These are phyloP conservation scores for Ophiosphaerella korrae DNA, from an alignment of 2,329 filamentous ascomycete species.

Conservation along the genomic window DNA sequence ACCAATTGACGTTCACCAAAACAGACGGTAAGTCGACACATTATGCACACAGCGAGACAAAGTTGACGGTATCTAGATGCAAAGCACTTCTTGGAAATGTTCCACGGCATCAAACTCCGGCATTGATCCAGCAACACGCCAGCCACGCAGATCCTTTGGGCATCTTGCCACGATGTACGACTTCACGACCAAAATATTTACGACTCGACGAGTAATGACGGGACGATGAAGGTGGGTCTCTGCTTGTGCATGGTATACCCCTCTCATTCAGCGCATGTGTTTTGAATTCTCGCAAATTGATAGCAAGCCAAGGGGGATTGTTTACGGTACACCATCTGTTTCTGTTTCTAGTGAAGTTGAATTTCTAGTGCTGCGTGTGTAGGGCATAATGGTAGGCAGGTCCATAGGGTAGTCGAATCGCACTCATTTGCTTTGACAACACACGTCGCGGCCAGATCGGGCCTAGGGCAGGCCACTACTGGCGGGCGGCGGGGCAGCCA, in stretches of 20 bases:
- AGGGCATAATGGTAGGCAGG: not conserved
- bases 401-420: too few relatives aligned
- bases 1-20: constrained; percentile 41
- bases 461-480: constrained; percentile 8
- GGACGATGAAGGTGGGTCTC: constrained; percentile 28
- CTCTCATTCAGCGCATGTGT: constrained; percentile 20
- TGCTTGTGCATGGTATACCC: constrained; percentile 44
- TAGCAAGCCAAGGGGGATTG: not conserved
- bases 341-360: not conserved
- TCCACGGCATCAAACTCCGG: constrained; percentile 34
- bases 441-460: constrained; percentile 9
- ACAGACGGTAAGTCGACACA: constrained; percentile 32
- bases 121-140: constrained; percentile 1
- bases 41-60: not conserved
- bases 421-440: not conserved
- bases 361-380: not conserved
- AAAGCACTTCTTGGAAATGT: constrained; percentile 36
- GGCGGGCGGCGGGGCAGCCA: constrained; percentile 14
- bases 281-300: constrained; percentile 12
- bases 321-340: not conserved
- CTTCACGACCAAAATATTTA: constrained; percentile 19
- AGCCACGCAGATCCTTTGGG: too few relatives aligned
- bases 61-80: constrained; percentile 24
- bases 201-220: constrained; percentile 34
- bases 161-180: constrained; percentile 4